phyloP scores from a whole-genome alignment of 1,139 yeast species.

The Nadsonia commutata region DNA sequence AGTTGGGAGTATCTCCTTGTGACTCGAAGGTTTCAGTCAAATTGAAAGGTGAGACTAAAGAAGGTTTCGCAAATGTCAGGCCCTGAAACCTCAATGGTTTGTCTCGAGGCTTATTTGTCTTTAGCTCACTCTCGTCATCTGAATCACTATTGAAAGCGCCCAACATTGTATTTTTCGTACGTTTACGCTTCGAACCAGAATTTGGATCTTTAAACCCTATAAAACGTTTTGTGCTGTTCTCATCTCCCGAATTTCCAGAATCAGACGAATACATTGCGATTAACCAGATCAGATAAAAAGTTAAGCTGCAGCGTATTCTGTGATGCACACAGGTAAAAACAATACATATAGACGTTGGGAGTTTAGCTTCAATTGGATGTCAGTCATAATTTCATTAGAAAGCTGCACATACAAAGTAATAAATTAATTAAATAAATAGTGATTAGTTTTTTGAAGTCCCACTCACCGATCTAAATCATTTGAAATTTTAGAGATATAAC shows the following conservation, averaged over 20 bases:
- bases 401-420: too few relatives aligned
- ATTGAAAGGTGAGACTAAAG: neutral
- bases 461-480: too few relatives aligned
- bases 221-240: neutral
- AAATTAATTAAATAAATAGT: too few relatives aligned
- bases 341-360: too few relatives aligned
- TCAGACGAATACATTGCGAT: neutral
- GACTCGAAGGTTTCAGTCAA: too few relatives aligned
- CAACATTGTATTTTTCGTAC: neutral
- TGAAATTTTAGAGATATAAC: neutral
- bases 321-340: too few relatives aligned
- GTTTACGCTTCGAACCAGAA: neutral
- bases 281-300: too few relatives aligned
- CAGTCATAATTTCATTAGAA: too few relatives aligned
- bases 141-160: neutral
- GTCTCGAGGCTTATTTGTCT: neutral
- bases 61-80: conserved; percentile 2
- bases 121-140: neutral
- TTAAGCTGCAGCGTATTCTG: too few relatives aligned
- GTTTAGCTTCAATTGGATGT: too few relatives aligned
- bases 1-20: too few relatives aligned
- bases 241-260: neutral
- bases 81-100: neutral
- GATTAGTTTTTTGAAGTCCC: too few relatives aligned
- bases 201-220: neutral